phyloP scores from a whole-genome alignment of 1,284 basidiomycete genomes.

The Lentinula novae-zelandiae region DNA sequence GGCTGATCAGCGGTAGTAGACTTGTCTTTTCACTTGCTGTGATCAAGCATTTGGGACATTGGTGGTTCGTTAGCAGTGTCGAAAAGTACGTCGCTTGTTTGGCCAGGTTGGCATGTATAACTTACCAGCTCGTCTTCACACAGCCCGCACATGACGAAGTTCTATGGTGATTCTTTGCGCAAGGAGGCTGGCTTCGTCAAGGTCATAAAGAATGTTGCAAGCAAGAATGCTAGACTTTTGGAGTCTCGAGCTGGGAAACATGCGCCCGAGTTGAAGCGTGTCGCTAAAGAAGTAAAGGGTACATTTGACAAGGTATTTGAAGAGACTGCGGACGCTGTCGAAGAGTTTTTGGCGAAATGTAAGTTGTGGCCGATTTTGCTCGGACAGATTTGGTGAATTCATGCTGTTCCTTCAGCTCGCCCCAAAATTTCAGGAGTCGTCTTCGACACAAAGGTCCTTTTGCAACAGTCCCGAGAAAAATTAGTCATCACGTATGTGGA shows the following conservation, averaged over 20 bases:
- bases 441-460: constrained; percentile 86
- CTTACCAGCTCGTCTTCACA: neutral
- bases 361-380: constrained; percentile 25
- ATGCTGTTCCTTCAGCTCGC: constrained; percentile 31
- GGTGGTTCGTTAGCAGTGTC: constrained; percentile 88
- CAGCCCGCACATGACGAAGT: constrained; percentile 95
- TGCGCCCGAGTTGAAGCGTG: constrained; percentile 72
- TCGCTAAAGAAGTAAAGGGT: constrained; percentile 78
- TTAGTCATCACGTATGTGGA: constrained; percentile 80
- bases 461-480: constrained; percentile 89
- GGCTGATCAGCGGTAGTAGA: constrained; percentile 87
- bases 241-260: constrained; percentile 66
- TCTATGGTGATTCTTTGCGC: constrained; percentile 90
- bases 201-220: constrained; percentile 90
- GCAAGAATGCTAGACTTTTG: constrained; percentile 71
- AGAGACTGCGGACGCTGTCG: constrained; percentile 86
- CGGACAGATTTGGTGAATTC: neutral
- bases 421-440: constrained; percentile 76
- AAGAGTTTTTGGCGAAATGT: constrained; percentile 92
- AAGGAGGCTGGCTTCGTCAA: constrained; percentile 97
- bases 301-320: constrained; percentile 94
- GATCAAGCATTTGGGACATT: constrained; percentile 79
- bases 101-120: too few species aligned
- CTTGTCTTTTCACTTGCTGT: constrained; percentile 85
- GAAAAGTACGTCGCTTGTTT: constrained; percentile 64